These are phyloP conservation scores for Paramyrothecium roridum DNA, from an alignment of 2,329 filamentous ascomycete genomes.

Conservation along the genomic window DNA sequence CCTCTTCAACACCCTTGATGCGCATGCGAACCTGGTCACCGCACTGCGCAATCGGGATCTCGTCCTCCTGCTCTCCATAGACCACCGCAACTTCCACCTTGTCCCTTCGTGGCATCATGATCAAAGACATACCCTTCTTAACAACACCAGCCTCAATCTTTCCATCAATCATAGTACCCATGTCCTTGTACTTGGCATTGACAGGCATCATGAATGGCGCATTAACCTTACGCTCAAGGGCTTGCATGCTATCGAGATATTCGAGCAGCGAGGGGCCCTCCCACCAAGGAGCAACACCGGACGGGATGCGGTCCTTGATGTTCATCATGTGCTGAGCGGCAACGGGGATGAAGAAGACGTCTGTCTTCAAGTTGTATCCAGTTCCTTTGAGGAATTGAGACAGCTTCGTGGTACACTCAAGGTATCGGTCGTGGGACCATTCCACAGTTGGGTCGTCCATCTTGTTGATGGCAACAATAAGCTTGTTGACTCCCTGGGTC, in stretches of 20 bases:
- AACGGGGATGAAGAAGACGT: constrained; percentile 94
- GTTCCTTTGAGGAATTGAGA: constrained; percentile 84
- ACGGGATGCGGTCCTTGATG: constrained; percentile 84
- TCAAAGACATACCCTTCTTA: constrained; percentile 80
- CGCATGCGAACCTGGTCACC: constrained; percentile 94
- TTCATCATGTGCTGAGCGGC: constrained; percentile 82
- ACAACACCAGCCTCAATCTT: constrained; percentile 94
- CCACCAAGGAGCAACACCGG: constrained; percentile 77
- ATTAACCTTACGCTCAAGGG: constrained; percentile 92
- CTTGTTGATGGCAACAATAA: constrained; percentile 95
- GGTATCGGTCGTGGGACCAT: constrained; percentile 90
- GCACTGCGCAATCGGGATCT: constrained; percentile 75
- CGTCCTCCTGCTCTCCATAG: constrained; percentile 95
- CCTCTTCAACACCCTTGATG: constrained; percentile 92
- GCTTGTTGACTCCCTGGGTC: constrained; percentile 96
- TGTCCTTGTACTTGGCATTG: constrained; percentile 92
- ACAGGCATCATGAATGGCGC: constrained; percentile 99
- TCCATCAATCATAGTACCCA: constrained; percentile 96
- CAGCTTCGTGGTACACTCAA: constrained; percentile 90
- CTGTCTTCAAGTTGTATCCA: constrained; percentile 90
- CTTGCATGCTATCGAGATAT: constrained; percentile 90
- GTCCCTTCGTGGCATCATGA: constrained; percentile 96
- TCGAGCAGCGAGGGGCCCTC: constrained; percentile 88
- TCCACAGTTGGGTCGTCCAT: constrained; percentile 98
- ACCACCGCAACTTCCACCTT: constrained; percentile 77